These are phyloP conservation scores for Cryphonectria nitschkei DNA, from an alignment of 2,329 filamentous ascomycete genomes.

Conservation along the genomic window DNA sequence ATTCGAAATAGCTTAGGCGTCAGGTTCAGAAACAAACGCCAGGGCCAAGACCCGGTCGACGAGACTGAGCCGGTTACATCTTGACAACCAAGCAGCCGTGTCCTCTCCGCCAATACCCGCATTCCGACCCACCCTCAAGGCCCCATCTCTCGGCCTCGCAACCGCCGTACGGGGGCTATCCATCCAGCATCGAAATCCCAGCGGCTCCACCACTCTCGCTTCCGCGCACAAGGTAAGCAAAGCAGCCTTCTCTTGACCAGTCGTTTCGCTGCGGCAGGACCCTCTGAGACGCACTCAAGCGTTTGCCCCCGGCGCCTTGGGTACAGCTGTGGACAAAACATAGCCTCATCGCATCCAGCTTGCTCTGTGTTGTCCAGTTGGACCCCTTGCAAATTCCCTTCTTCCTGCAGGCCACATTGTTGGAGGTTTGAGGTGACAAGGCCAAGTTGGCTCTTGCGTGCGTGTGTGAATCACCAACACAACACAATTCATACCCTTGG, in stretches of 20 bases:
- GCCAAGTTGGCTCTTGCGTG: slow-evolving; percentile 19
- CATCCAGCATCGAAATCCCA: slow-evolving; percentile 4
- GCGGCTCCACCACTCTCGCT: slow-evolving; percentile 23
- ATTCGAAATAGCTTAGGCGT: slow-evolving; percentile 3
- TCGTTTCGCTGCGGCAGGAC: slow-evolving; percentile 24
- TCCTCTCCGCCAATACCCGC: slow-evolving; percentile 18
- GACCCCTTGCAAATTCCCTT: background rate
- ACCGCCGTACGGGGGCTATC: slow-evolving; percentile 9
- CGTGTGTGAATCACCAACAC: background rate
- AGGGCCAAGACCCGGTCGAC: slow-evolving; percentile 24
- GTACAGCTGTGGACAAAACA: background rate
- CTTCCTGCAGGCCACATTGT: slow-evolving; percentile 18
- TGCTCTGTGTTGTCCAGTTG: background rate
- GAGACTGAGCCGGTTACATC: slow-evolving; percentile 26
- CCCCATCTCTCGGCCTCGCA: slow-evolving; percentile 15
- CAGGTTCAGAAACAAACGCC: slow-evolving; percentile 24
- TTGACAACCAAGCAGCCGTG: slow-evolving; percentile 17
- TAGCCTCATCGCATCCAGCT: slow-evolving; percentile 17
- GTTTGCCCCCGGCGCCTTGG: slow-evolving; percentile 12
- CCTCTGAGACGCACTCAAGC: slow-evolving; percentile 23
- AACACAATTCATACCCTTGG: slow-evolving; percentile 9
- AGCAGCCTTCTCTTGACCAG: slow-evolving; percentile 16
- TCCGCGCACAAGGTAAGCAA: slow-evolving; percentile 23
- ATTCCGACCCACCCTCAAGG: slow-evolving; percentile 6
- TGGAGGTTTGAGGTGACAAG: slow-evolving; percentile 15